Evolutionary conservation across 2,329 filamentous ascomycete genomes (phyloP).

Genomic region (Cytospora chrysosperma): DNA sequence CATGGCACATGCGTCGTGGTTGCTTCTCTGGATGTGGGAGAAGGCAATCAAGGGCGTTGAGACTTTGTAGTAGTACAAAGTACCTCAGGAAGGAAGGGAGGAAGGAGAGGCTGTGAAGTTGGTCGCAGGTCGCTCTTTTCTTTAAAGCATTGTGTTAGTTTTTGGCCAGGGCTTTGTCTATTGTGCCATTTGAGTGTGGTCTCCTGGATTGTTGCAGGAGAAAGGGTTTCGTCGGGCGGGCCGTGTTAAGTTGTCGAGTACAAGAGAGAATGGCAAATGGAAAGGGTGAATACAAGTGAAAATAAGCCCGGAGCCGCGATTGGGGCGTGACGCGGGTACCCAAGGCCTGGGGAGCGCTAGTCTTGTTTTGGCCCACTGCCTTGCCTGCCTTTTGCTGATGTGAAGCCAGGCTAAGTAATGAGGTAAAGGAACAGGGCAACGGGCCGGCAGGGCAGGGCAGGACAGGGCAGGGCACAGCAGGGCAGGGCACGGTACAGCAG

Average conservation of each 20-base stretch:
- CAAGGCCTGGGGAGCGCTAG: background rate
- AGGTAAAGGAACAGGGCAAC: background rate
- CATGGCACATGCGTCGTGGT: slow-evolving; percentile 15
- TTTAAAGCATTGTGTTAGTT: slow-evolving; percentile 13
- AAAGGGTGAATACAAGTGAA: slow-evolving; percentile 8
- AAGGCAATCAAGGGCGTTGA: slow-evolving; percentile 1
- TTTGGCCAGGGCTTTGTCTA: background rate
- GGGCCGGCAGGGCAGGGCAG: background rate
- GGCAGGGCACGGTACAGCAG: too few species aligned
- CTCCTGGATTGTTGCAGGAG: background rate
- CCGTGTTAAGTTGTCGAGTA: slow-evolving; percentile 2
- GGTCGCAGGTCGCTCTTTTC: slow-evolving; percentile 9
- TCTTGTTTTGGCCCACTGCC: slow-evolving; percentile 3
- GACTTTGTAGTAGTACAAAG: slow-evolving; percentile 9
- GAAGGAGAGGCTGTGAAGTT: slow-evolving; percentile 5
- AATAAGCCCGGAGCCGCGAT: slow-evolving; percentile 5
- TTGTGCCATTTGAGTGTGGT: background rate
- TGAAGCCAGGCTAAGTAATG: background rate
- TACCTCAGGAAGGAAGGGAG: slow-evolving; percentile 11
- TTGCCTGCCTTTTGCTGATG: background rate
- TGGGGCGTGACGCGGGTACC: slow-evolving; percentile 4
- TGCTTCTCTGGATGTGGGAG: slow-evolving; percentile 6
- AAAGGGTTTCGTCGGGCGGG: background rate
- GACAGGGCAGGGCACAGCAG: too few species aligned
- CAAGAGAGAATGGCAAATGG: background rate